phyloP scores from a whole-genome alignment of 164 flowering plant genomes.

The Macadamia integrifolia region DNA sequence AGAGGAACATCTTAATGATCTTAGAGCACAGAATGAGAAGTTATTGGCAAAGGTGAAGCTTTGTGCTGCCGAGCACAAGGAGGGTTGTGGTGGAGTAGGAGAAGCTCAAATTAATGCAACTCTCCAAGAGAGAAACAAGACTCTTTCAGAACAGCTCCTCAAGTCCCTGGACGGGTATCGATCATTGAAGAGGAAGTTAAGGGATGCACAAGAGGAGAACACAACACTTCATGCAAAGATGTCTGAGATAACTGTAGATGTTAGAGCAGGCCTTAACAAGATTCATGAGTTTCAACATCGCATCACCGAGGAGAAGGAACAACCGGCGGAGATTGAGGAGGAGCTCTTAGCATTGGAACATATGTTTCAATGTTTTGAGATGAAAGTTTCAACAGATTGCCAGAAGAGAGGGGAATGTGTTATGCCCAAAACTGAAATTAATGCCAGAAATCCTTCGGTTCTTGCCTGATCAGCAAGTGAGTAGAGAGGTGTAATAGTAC shows the following conservation, averaged over 20 bases:
- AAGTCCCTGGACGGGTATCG: slow-evolving; percentile 61
- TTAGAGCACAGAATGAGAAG: slow-evolving; percentile 61
- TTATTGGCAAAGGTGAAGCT: slow-evolving; percentile 42
- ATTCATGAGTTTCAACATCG: slow-evolving; percentile 26
- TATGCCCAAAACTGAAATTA: slow-evolving; percentile 17
- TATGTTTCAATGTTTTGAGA: slow-evolving; percentile 28
- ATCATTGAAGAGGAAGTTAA: slow-evolving; percentile 50
- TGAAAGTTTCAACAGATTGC: slow-evolving; percentile 14
- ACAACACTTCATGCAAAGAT: slow-evolving; percentile 16
- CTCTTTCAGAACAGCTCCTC: slow-evolving; percentile 65
- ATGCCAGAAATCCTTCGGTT: slow-evolving; percentile 15
- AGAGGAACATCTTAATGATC: slow-evolving; percentile 67
- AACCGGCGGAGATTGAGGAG: slow-evolving; percentile 18
- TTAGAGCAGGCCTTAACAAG: slow-evolving; percentile 23
- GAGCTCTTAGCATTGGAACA: slow-evolving; percentile 37
- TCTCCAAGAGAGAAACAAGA: slow-evolving; percentile 59
- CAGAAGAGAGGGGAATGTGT: slow-evolving; percentile 14
- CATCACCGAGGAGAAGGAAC: slow-evolving; percentile 9
- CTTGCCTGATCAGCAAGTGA: slow-evolving; percentile 11
- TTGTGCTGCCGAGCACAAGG: slow-evolving; percentile 37
- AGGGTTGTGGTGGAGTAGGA: slow-evolving; percentile 6
- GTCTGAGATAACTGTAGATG: slow-evolving; percentile 34
- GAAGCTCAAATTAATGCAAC: slow-evolving; percentile 15
- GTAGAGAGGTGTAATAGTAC: too few relatives aligned
- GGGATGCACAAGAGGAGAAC: slow-evolving; percentile 49